A percentile compares a stretch with the other conserved stretches of the same genome.
phyloP scores from a whole-genome alignment of 345 rosid genomes.

The Brassica incana region DNA sequence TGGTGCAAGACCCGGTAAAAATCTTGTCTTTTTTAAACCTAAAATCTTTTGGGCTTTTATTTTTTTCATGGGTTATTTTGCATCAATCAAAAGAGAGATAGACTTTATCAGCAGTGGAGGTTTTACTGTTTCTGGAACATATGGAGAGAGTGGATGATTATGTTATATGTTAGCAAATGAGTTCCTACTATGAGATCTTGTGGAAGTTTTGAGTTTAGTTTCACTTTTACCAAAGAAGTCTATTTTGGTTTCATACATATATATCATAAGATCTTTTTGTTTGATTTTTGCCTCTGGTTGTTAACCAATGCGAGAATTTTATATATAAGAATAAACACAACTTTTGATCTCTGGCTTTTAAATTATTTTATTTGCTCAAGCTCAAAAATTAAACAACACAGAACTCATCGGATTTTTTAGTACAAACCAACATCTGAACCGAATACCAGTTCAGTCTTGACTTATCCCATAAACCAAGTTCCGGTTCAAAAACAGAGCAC shows the following conservation, averaged over 20 bases:
- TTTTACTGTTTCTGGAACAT: slow-evolving; percentile 10
- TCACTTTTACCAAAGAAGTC: slow-evolving; percentile 17
- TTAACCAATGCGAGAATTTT: neutral
- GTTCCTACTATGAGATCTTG: neutral
- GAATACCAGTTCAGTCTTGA: neutral
- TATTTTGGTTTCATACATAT: slow-evolving; percentile 9
- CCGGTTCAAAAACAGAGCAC: slow-evolving; percentile 15
- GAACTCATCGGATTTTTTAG: slow-evolving; percentile 1
- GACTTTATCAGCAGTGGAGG: neutral
- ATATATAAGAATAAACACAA: neutral
- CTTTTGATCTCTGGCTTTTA: neutral
- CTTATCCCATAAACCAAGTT: slow-evolving; percentile 2
- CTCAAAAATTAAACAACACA: slow-evolving; percentile 17
- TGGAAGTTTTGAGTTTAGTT: slow-evolving; percentile 13
- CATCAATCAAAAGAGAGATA: slow-evolving; percentile 20
- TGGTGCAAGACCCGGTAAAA: slow-evolving; percentile 28
- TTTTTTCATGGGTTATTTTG: slow-evolving; percentile 30
- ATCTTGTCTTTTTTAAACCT: slow-evolving; percentile 18
- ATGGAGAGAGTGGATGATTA: slow-evolving; percentile 9
- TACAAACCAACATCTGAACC: slow-evolving; percentile 15
- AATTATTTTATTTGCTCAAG: neutral
- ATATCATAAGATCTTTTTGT: slow-evolving; percentile 14
- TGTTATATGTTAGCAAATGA: slow-evolving; percentile 3
- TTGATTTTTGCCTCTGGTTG: slow-evolving; percentile 21
- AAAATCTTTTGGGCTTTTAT: slow-evolving; percentile 24